Conservation (phyloP, 139 green algal genomes). For the Desmodesmus armatus region DNA sequence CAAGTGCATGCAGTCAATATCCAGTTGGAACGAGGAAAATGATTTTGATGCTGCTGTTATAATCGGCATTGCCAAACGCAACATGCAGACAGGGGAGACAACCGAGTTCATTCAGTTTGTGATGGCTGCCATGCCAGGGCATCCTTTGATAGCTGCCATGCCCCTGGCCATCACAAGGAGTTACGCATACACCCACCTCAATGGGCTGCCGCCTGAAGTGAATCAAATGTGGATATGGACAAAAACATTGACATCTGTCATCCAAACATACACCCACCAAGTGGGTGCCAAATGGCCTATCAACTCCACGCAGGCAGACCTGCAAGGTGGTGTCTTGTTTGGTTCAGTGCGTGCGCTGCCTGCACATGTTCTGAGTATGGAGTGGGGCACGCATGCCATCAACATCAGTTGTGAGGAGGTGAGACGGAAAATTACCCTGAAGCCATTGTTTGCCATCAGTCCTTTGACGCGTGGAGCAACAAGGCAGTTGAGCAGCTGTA, state of each 20-base stretch:
- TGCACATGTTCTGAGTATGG: slow-evolving; percentile 31
- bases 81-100: background rate
- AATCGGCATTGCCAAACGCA: slow-evolving; percentile 34
- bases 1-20: slow-evolving; percentile 41
- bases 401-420: slow-evolving; percentile 36
- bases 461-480: slow-evolving; percentile 40
- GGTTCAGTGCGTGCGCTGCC: slow-evolving; percentile 32
- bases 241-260: slow-evolving; percentile 14
- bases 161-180: slow-evolving; percentile 23
- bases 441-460: slow-evolving; percentile 42
- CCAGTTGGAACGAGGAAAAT: slow-evolving; percentile 37
- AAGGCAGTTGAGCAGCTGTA: slow-evolving; percentile 22
- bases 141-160: slow-evolving; percentile 29
- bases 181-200: slow-evolving; percentile 5
- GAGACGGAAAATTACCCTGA: slow-evolving; percentile 13
- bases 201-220: background rate
- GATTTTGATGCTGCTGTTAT: slow-evolving; percentile 14
- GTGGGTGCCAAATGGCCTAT: slow-evolving; percentile 19
- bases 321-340: slow-evolving; percentile 13
- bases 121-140: slow-evolving; percentile 35
- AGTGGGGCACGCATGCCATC: slow-evolving; percentile 28
- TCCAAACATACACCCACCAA: slow-evolving; percentile 1
- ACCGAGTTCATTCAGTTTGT: slow-evolving; percentile 42
- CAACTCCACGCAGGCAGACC: slow-evolving; percentile 27
- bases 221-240: slow-evolving; percentile 5